These are phyloP conservation scores for Chaetomium sp. DNA, from an alignment of 2,329 filamentous ascomycete genomes.

Conservation along the genomic window DNA sequence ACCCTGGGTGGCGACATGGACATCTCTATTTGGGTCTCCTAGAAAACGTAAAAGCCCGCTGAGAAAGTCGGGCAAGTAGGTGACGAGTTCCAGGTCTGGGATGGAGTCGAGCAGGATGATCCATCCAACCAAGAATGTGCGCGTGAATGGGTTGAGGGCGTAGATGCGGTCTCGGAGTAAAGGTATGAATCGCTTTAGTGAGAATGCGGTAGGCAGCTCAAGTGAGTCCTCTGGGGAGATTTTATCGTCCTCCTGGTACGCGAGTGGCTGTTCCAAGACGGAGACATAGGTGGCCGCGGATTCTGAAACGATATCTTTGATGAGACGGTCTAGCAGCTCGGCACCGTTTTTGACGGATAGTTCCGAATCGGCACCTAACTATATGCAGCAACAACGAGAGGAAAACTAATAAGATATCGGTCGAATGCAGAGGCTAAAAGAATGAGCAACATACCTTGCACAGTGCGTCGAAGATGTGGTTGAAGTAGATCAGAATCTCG, in stretches of 20 bases:
- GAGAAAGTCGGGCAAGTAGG: constrained; percentile 85
- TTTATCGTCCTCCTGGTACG: constrained; percentile 39
- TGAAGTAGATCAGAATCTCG: constrained; percentile 94
- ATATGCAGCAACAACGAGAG: not conserved
- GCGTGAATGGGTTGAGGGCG: constrained; percentile 88
- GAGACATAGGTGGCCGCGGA: constrained; percentile 94
- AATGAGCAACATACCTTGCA: constrained; percentile 64
- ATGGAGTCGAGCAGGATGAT: constrained; percentile 93
- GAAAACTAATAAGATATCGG: constrained; percentile 6
- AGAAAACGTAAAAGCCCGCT: constrained; percentile 86
- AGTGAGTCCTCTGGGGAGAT: constrained; percentile 37
- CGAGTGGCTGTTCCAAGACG: constrained; percentile 59
- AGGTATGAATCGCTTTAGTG: constrained; percentile 82
- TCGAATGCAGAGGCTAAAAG: not conserved
- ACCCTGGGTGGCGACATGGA: constrained; percentile 86
- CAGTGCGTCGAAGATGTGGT: constrained; percentile 94
- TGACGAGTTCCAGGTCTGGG: constrained; percentile 89
- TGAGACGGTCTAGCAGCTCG: constrained; percentile 84
- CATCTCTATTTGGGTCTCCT: constrained; percentile 83
- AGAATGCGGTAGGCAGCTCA: constrained; percentile 77
- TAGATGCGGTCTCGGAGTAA: constrained; percentile 89
- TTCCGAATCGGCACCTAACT: constrained; percentile 94
- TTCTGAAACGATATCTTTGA: constrained; percentile 95
- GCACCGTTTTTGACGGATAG: constrained; percentile 97
- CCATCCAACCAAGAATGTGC: constrained; percentile 94